Evolutionary conservation across 208 protist genomes (phyloP).

Genomic region (Acanthamoeba royreba): DNA sequence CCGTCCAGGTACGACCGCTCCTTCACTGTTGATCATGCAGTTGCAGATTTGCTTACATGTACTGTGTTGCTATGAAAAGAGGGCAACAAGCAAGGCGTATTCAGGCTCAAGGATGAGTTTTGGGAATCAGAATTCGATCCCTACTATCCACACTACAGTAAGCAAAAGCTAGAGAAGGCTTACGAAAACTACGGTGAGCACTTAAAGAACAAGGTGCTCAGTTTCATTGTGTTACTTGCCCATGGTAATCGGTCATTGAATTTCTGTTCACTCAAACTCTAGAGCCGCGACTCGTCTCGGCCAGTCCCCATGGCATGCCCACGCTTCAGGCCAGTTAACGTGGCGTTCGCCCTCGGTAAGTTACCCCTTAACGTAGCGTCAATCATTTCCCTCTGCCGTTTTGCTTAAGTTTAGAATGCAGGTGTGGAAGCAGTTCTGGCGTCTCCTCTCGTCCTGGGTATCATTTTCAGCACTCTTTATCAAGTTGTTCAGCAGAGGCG

Average conservation of each 20-base stretch:
- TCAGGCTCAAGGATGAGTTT: neutral
- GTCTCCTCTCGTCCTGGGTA: neutral
- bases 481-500: neutral
- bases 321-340: neutral
- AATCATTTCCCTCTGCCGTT: neutral
- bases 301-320: neutral
- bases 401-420: too few species aligned
- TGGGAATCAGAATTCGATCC: neutral
- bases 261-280: neutral
- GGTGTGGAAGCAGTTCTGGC: neutral
- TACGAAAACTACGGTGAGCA: constrained; percentile 11
- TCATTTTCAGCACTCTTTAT: neutral
- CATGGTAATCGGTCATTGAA: neutral
- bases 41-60: neutral
- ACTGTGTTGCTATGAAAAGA: neutral
- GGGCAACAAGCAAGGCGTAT: constrained; percentile 34
- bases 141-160: neutral
- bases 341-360: neutral
- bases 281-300: neutral
- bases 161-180: neutral
- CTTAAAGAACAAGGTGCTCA: neutral
- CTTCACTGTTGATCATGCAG: neutral
- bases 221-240: neutral
- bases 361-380: neutral
- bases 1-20: neutral